These are phyloP conservation scores for Ceratobasidium sp. DNA, from an alignment of 1,284 basidiomycete genomes.

Conservation along the genomic window DNA sequence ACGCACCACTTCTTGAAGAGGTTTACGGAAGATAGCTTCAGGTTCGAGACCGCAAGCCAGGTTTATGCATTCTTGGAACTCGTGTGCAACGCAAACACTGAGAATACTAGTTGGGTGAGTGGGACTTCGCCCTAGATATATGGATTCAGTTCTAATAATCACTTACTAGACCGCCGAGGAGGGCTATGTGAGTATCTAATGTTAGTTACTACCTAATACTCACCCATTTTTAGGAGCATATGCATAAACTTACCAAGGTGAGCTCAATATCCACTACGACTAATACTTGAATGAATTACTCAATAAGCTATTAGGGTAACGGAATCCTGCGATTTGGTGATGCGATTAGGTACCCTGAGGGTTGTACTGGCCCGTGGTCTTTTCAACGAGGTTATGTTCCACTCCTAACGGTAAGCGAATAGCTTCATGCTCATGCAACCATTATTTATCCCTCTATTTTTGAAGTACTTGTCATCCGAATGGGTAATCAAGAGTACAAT, in stretches of 20 bases:
- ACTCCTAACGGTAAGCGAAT: constrained; percentile 66
- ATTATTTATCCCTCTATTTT: background rate
- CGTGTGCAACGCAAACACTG: constrained; percentile 65
- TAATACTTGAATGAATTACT: too few relatives aligned
- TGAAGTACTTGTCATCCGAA: constrained; percentile 74
- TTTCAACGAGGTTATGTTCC: constrained; percentile 74
- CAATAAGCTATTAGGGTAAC: constrained; percentile 61
- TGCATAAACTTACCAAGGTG: constrained; percentile 14
- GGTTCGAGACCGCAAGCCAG: constrained; percentile 61
- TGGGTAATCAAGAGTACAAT: constrained; percentile 74
- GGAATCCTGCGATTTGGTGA: constrained; percentile 66
- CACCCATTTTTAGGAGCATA: background rate
- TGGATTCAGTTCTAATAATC: background rate
- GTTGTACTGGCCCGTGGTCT: constrained; percentile 62
- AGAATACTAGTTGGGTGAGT: constrained; percentile 69
- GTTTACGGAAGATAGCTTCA: constrained; percentile 64
- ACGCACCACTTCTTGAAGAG: constrained; percentile 66
- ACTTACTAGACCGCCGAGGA: background rate
- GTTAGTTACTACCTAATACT: background rate
- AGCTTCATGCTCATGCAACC: background rate
- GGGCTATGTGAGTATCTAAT: background rate
- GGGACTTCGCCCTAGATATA: too few relatives aligned
- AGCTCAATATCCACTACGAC: too few relatives aligned
- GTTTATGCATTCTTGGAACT: constrained; percentile 67
- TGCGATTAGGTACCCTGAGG: constrained; percentile 62